These are phyloP conservation scores for Sporothrix dimorphospora DNA, from an alignment of 2,329 filamentous ascomycete genomes.

Conservation along the genomic window DNA sequence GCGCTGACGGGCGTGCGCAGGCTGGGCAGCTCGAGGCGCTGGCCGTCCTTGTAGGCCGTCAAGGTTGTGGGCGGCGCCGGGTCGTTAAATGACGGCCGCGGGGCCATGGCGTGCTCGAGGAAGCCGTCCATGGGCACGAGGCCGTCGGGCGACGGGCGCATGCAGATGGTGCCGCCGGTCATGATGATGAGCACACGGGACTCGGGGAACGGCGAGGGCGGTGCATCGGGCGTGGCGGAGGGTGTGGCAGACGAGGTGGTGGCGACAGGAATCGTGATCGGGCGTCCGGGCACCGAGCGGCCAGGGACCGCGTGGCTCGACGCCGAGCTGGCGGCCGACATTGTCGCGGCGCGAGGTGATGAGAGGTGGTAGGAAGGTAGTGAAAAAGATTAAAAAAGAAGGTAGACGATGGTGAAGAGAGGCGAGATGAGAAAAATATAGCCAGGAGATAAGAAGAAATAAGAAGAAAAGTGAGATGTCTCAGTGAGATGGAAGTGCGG, in stretches of 20 bases:
- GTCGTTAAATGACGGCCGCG: conserved; percentile 85
- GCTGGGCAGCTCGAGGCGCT: conserved; percentile 61
- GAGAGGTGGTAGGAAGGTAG: not conserved
- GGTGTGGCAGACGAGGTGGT: not conserved
- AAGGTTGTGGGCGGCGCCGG: conserved; percentile 56
- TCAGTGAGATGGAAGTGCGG: not conserved
- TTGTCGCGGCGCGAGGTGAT: not conserved
- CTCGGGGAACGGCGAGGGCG: conserved; percentile 58
- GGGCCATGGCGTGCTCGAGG: conserved; percentile 78
- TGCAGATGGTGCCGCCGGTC: conserved; percentile 89
- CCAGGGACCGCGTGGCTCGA: not conserved
- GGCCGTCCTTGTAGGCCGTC: conserved; percentile 55
- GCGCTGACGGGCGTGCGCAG: conserved; percentile 79
- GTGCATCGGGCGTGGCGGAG: not conserved
- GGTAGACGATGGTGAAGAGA: not conserved
- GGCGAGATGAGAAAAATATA: not conserved
- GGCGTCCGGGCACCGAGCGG: not conserved
- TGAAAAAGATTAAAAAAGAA: not conserved
- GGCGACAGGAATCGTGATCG: not conserved
- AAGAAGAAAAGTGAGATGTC: not conserved
- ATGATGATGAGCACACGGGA: conserved; percentile 87
- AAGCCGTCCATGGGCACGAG: conserved; percentile 81
- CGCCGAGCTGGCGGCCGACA: conserved; percentile 22
- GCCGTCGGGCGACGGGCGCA: conserved; percentile 79
- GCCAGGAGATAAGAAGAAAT: not conserved